phyloP scores from a whole-genome alignment of 805 yeast genomes.

The Wickerhamomyces subpelliculosus region DNA sequence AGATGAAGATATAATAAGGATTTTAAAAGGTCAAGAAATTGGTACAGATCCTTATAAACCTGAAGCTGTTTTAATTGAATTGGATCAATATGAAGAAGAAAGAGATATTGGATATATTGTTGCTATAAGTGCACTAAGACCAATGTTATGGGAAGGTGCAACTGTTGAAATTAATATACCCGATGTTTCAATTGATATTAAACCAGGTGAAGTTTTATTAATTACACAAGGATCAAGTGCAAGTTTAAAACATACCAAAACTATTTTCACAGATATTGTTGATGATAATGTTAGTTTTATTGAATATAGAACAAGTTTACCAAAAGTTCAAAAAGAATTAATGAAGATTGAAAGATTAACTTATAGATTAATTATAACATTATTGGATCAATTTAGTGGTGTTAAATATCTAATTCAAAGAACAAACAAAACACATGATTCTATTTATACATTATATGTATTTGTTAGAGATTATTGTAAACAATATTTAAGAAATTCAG shows the following conservation, averaged over 20 bases:
- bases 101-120: conserved; percentile 50
- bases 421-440: conserved; percentile 63
- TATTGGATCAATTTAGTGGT: conserved; percentile 52
- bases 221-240: conserved; percentile 64
- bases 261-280: conserved; percentile 49
- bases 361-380: conserved; percentile 58
- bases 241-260: conserved; percentile 48
- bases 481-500: conserved; percentile 58
- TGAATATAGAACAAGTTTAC: conserved; percentile 64
- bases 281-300: conserved; percentile 48
- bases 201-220: conserved; percentile 59
- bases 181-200: conserved; percentile 39
- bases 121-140: conserved; percentile 72
- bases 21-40: conserved; percentile 39
- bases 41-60: conserved; percentile 41
- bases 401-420: conserved; percentile 47
- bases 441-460: conserved; percentile 65
- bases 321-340: conserved; percentile 67
- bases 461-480: conserved; percentile 80
- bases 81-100: conserved; percentile 25
- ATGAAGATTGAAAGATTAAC: conserved; percentile 58
- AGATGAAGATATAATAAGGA: conserved; percentile 35
- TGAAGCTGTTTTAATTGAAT: conserved; percentile 9
- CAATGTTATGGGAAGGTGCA: conserved; percentile 87
- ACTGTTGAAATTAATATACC: conserved; percentile 49